Conservation (phyloP, 441 rosid species). For the Syzygium syzygioides region DNA sequence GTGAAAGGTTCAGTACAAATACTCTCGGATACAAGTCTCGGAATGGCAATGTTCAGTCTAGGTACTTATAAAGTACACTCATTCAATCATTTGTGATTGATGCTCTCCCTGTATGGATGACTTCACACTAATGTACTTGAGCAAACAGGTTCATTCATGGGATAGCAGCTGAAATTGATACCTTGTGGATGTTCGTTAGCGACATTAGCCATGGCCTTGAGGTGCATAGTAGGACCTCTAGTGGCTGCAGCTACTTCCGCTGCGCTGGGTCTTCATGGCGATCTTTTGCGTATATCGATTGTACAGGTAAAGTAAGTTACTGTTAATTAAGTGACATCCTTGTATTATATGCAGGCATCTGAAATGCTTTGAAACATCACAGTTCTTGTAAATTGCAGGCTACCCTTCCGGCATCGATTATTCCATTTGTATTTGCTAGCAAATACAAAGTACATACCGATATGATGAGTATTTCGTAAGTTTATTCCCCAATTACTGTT, state of each 20-base stretch:
- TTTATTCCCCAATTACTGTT: not conserved
- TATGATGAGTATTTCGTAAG: slow-evolving; percentile 7
- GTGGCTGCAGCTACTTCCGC: slow-evolving; percentile 1
- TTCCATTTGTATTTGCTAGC: slow-evolving; percentile 12
- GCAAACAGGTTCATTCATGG: slow-evolving; percentile 4
- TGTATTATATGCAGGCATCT: not conserved
- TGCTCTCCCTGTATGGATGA: not conserved
- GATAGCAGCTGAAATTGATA: not conserved
- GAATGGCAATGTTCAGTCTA: slow-evolving; percentile 8
- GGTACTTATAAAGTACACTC: not conserved
- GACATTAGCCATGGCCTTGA: not conserved
- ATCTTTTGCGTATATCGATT: not conserved
- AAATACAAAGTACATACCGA: slow-evolving; percentile 8
- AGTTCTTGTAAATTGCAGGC: not conserved
- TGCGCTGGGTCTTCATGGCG: not conserved
- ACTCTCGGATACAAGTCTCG: slow-evolving; percentile 9
- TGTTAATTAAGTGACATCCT: not conserved
- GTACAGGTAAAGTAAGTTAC: not conserved
- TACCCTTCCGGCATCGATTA: not conserved
- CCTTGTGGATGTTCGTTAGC: not conserved
- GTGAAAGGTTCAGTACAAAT: not conserved
- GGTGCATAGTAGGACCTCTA: slow-evolving; percentile 4
- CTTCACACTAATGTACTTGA: not conserved
- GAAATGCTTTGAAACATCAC: not conserved
- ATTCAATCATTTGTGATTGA: not conserved